phyloP scores from a whole-genome alignment of 306 rosid species.

The Vigna reflexopilosa region DNA sequence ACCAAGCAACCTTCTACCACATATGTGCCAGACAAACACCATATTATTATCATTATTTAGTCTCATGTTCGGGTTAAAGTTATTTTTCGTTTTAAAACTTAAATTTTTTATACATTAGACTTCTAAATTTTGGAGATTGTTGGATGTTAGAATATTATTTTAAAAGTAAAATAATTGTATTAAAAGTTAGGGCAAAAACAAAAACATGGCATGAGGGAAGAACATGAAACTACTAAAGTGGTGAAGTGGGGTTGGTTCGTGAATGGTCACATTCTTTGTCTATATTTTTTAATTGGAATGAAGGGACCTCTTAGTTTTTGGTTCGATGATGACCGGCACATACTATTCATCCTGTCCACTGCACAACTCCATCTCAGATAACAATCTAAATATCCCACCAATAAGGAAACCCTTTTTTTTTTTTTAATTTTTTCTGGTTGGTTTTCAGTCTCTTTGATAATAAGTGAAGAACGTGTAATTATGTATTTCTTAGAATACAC shows the following conservation, averaged over 20 bases:
- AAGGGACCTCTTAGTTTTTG: slow-evolving; percentile 23
- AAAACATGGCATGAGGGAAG: slow-evolving; percentile 43
- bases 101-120: too few relatives aligned
- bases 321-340: slow-evolving; percentile 29
- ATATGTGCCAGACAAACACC: slow-evolving; percentile 12
- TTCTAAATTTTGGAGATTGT: too few relatives aligned
- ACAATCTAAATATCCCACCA: too few relatives aligned
- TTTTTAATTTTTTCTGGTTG: background rate
- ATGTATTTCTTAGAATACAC: too few relatives aligned
- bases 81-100: too few relatives aligned
- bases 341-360: background rate
- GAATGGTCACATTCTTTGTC: slow-evolving; percentile 47
- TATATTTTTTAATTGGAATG: slow-evolving; percentile 10
- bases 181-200: slow-evolving; percentile 9
- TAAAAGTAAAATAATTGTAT: too few relatives aligned
- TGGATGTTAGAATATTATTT: too few relatives aligned
- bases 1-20: slow-evolving; percentile 30
- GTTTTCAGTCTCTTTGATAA: background rate
- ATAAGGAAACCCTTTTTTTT: too few relatives aligned
- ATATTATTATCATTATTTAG: too few relatives aligned
- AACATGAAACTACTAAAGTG: slow-evolving; percentile 15
- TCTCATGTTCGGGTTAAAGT: too few relatives aligned
- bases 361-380: slow-evolving; percentile 8
- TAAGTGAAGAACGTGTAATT: too few relatives aligned
- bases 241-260: slow-evolving; percentile 38